Evolutionary conservation across 345 rosid species (phyloP), one percentile per base, ranked within the genome.

Genomic region (Populus ilicifolia): DNA sequence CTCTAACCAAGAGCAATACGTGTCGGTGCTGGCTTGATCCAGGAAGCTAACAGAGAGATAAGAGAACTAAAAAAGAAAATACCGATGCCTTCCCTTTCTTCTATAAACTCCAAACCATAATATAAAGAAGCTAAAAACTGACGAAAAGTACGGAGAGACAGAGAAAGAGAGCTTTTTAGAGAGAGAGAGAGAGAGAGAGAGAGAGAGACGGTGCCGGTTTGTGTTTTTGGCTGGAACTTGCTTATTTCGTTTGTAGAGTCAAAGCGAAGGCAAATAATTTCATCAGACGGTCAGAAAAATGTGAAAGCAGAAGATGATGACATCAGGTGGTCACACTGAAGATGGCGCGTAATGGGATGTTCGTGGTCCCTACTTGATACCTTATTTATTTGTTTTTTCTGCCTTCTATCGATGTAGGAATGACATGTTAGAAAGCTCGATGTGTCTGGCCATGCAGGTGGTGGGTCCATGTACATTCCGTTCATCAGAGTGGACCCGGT

Each of bases 241-340:
- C 50, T 61, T 71, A 35, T 72, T 67, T 38, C 9, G 38, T 52
- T 59, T 38, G 38, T 46, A 62, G 17, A 18, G 83, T 35, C 77
- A 46, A 76, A 44, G 70, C 25, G 79, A 73, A 71, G 59, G 67
- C 63, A 63, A 79, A 56, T 69, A 73, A 46, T 63, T 73, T 66
- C 75, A 89, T 86, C 93, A 1, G 71, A 86, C 89, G 93, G 91
- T 80, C 48, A 46, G 17, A 25, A 59, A 59, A 59, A 59, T 11
- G 29, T 2, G 29, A 75, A 77, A 59, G 52, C 33, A 69, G 82
- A 35, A 5, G n/a, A 14, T 29, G 59, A 66, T 3, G 59, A 4
- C 33, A 77, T 69, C 71, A 2, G 61, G 78, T 67, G 72, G 85
- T 81, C 52, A 84, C 82, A 75, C 50, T 83, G 54, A 43, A 65